These are phyloP conservation scores for Puccinia polysora DNA, from an alignment of 1,284 basidiomycete species.

Conservation along the genomic window DNA sequence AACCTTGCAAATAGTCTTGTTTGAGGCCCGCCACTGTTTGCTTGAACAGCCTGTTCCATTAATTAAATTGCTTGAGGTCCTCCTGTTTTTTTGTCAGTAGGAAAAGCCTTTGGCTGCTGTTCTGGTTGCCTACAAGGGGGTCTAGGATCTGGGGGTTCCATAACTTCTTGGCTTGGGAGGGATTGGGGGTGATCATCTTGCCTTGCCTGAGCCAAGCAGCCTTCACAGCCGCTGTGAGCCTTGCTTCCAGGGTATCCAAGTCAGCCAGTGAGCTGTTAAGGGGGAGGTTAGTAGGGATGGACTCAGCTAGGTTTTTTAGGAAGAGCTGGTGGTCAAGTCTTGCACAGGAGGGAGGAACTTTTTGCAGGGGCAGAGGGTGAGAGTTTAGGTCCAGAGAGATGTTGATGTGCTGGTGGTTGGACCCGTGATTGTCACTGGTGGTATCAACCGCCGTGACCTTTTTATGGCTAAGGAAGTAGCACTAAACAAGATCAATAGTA, in stretches of 20 bases:
- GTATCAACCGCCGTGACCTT: not conserved
- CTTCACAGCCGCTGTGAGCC: not conserved
- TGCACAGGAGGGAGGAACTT: not conserved
- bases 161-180: not conserved
- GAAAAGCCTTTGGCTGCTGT: not conserved
- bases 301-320: too few species aligned
- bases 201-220: not conserved
- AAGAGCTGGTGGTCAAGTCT: not conserved
- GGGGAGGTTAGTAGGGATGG: not conserved
- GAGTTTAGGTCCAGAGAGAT: not conserved
- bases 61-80: not conserved
- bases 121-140: not conserved
- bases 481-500: not conserved
- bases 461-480: not conserved
- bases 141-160: constrained; percentile 7
- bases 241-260: not conserved
- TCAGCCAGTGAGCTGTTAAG: not conserved
- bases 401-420: not conserved
- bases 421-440: not conserved
- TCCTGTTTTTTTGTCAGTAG: not conserved
- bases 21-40: not conserved
- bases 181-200: not conserved
- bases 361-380: not conserved
- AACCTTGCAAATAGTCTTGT: not conserved
- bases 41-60: constrained; percentile 9